Base-by-base conservation (phyloP, 352 stramenopile species). In the Ophiocytium majus region DNA sequence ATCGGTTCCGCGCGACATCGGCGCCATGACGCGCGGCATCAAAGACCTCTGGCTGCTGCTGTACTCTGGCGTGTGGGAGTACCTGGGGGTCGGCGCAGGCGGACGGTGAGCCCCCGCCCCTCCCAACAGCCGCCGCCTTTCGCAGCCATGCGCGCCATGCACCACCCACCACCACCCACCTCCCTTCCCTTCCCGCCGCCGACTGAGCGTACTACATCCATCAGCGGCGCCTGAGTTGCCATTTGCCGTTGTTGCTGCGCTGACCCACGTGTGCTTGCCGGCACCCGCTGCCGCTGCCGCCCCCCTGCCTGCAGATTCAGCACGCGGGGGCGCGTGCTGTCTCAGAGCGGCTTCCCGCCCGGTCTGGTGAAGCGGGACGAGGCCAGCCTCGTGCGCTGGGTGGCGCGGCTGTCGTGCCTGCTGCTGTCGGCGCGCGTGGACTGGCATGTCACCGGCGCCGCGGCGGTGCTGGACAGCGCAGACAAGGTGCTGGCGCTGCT, bases 401-500 rank as follows among this genome's bases (percentile, higher is more conserved):
- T 37, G 5, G 64, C 64, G 64, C 31, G 64, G 5, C 64, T 76
- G 64, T 34, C 64, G 64, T 76, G 64, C 34, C 64, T 76, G 5
- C 5, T 76, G 64, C 31, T 37, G 5, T 76, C 64, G 5, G 64
- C 17, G 31, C 31, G 34, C 31, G 64, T 17, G 5, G 64, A 76
- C 31, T 76, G 64, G 64, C 64, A 76, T 17, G 64, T 76, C 64
- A 76, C 64, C 34, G 64, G 64, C 34, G 64, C 34, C 5, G 5
- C 64, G 5, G 17, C 64, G 64, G 64, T 17, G 31, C 34, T 76
- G 5, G 64, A 17, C 31, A 17, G 5, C 64, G 64, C 34, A 10
- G 64, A 76, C 64, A 76, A 76, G 34, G 64, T 17, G 17, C 17
- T 76, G 64, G 64, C 64, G 64, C 64, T 76, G 64, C 64, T 76